Evolutionary conservation across 805 yeast species (phyloP).

Genomic region (Metschnikowia koreensis): DNA sequence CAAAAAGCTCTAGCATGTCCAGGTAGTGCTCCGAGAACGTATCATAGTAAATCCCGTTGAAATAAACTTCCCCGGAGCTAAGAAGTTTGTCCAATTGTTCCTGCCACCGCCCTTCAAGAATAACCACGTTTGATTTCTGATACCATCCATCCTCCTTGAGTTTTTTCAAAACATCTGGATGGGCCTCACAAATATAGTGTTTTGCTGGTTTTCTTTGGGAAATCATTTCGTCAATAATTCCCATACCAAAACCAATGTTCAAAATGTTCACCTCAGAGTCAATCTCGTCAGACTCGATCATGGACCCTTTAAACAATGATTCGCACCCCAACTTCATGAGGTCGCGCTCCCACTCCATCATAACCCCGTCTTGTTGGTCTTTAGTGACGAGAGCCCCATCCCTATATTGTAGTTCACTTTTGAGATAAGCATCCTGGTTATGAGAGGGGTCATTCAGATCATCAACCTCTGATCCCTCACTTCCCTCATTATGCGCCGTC

Average conservation of each 20-base stretch:
- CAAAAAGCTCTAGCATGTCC: conserved; percentile 85
- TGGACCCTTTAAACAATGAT: conserved; percentile 54
- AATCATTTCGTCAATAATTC: conserved; percentile 83
- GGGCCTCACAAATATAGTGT: conserved; percentile 93
- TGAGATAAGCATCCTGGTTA: conserved; percentile 61
- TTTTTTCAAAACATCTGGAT: conserved; percentile 79
- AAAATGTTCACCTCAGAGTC: conserved; percentile 52
- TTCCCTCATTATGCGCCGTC: too few relatives aligned
- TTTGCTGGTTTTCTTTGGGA: conserved; percentile 48
- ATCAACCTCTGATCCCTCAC: too few relatives aligned
- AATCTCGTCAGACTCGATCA: conserved; percentile 25
- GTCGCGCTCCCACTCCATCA: conserved; percentile 95
- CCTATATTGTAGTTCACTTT: conserved; percentile 63
- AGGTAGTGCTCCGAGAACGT: conserved; percentile 89
- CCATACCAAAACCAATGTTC: conserved; percentile 96
- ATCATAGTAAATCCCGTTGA: conserved; percentile 91
- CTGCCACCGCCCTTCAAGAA: conserved; percentile 93
- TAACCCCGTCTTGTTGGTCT: conserved; percentile 80
- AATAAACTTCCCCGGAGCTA: conserved; percentile 60
- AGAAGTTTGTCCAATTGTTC: conserved; percentile 67
- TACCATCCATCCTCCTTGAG: conserved; percentile 80
- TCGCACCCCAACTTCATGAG: conserved; percentile 82
- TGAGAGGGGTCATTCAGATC: conserved; percentile 51
- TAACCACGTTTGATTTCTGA: conserved; percentile 64
- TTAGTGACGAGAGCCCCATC: conserved; percentile 71